Base-by-base conservation (phyloP, 108 stramenopile genomes). In the Conticribra guillardii region DNA sequence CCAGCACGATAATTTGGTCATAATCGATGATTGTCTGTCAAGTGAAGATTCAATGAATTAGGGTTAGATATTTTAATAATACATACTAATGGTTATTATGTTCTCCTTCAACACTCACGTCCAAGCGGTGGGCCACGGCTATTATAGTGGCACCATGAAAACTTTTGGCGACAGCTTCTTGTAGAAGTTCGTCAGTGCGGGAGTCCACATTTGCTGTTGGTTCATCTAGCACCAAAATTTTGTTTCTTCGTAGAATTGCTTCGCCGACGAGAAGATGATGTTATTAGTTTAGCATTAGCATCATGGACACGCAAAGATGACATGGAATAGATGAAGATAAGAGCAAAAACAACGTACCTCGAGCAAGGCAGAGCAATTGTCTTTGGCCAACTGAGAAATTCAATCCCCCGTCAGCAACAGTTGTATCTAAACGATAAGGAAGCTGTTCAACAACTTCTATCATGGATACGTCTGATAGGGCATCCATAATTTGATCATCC, bases 331-430 rank as follows among this genome's bases (percentile, higher is more conserved):
- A n/a, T n/a, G n/a, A n/a, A n/a, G n/a, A n/a, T n/a, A n/a, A n/a
- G n/a, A n/a, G n/a, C n/a, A n/a, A n/a, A n/a, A n/a, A n/a, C n/a
- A n/a, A 11, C 37, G 37, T 41, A 41, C 37, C 37, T 30, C 99
- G 83, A 1, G 99, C 97, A 22, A 99, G 71, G 53, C 97, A 98
- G 1, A 99, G 73, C 8, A 99, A 79, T 71, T 99, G 99, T 16
- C 97, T 65, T 79, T 99, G 91, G 0, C 98, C 98, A 15, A 95
- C 86, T 24, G 76, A 80, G 65, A 97, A 96, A 68, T 98, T 99
- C 32, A 84, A 73, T 21, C 99, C 99, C 27, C 90, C 91, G 64
- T 98, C 98, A 9, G 87, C 79, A 0, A 99, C 94, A 33, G 81
- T 61, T 45, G 88, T 85, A 30, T 92, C 63, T 26, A 89, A 63